A percentile compares a stretch with the other conserved stretches of the same genome.
phyloP scores from a whole-genome alignment of 2,329 filamentous ascomycete genomes.

The Xylariales sp. region DNA sequence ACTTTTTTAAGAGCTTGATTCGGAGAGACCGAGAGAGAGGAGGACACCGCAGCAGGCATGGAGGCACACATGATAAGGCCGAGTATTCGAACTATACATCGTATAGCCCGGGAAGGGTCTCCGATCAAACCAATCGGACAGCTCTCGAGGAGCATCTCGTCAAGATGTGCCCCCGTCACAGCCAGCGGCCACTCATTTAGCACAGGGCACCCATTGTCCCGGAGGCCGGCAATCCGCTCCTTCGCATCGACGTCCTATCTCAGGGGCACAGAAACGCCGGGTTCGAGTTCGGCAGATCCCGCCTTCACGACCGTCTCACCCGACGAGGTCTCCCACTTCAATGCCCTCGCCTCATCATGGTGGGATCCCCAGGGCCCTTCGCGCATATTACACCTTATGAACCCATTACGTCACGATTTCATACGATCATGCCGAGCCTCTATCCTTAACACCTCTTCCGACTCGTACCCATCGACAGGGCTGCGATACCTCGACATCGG shows the following conservation, averaged over 20 bases:
- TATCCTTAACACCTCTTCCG: slow-evolving; percentile 56
- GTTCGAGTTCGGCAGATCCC: slow-evolving; percentile 39
- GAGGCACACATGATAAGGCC: slow-evolving; percentile 16
- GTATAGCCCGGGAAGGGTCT: slow-evolving; percentile 12
- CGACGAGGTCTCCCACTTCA: slow-evolving; percentile 93
- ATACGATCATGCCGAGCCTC: slow-evolving; percentile 77
- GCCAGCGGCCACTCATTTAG: not conserved
- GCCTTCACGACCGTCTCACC: slow-evolving; percentile 81
- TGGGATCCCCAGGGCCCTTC: slow-evolving; percentile 97
- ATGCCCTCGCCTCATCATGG: slow-evolving; percentile 91
- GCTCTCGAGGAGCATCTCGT: slow-evolving; percentile 14
- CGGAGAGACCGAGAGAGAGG: not conserved
- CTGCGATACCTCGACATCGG: slow-evolving; percentile 89
- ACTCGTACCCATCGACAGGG: slow-evolving; percentile 49
- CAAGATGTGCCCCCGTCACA: not conserved
- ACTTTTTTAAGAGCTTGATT: not conserved
- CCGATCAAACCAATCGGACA: slow-evolving; percentile 2
- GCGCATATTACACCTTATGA: slow-evolving; percentile 95
- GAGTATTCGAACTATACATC: slow-evolving; percentile 25
- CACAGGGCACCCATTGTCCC: slow-evolving; percentile 5
- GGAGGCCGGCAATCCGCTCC: slow-evolving; percentile 11
- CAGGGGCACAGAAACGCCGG: slow-evolving; percentile 18
- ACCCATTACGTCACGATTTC: slow-evolving; percentile 94
- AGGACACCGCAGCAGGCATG: slow-evolving; percentile 13
- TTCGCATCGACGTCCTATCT: slow-evolving; percentile 23